A percentile compares a stretch with the other conserved stretches of the same genome.
Conservation (phyloP, 2,329 filamentous ascomycete genomes). For the Cladophialophora psammophila region DNA sequence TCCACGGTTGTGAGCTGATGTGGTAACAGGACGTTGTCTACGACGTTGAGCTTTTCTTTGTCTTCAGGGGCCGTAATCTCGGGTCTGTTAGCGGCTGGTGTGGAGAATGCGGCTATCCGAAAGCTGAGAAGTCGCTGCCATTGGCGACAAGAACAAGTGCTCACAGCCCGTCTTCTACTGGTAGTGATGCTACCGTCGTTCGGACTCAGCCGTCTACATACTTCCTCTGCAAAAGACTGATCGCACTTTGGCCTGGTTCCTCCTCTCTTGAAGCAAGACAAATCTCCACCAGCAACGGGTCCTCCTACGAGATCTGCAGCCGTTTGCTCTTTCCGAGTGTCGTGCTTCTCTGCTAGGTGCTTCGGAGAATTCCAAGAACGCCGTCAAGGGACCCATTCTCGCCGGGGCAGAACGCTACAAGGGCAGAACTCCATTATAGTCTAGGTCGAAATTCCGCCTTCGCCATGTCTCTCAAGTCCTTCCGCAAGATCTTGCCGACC, state of each 20-base stretch:
- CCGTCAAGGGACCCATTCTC: background rate
- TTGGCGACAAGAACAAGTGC: background rate
- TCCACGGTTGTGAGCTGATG: background rate
- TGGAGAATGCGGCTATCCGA: background rate
- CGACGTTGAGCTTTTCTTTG: background rate
- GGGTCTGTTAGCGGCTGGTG: background rate
- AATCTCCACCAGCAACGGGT: background rate
- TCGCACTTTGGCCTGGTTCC: background rate
- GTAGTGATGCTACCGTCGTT: background rate
- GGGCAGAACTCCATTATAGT: background rate
- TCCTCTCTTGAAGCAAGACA: background rate
- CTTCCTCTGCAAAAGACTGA: background rate
- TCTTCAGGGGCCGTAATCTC: background rate
- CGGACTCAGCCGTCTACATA: background rate
- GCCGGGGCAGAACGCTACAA: background rate
- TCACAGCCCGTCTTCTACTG: background rate
- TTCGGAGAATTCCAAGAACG: background rate
- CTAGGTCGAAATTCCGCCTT: conserved; percentile 1
- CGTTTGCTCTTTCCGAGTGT: background rate
- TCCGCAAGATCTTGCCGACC: conserved; percentile 3
- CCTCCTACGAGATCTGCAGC: background rate
- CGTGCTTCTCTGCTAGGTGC: background rate
- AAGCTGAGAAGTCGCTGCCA: background rate
- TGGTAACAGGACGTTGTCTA: background rate
- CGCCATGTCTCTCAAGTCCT: conserved; percentile 2